Conservation (phyloP, 306 rosid genomes). For the Quercus suber region DNA sequence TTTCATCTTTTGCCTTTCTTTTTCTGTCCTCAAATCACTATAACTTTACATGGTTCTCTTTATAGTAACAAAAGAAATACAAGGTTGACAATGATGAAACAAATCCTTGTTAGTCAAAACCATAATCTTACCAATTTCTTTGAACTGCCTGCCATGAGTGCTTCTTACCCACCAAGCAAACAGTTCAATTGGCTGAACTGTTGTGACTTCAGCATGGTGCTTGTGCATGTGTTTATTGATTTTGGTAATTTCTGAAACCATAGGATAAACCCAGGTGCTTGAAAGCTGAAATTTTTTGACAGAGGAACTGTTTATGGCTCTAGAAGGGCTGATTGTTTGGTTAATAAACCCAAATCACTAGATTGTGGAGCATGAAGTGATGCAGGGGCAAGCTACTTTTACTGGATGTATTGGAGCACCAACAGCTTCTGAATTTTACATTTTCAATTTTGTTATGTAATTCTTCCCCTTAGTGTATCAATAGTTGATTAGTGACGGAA, state of each 20-base stretch:
- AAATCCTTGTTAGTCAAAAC: slow-evolving; percentile 41
- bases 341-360: not conserved
- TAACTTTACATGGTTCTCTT: slow-evolving; percentile 38
- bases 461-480: not conserved
- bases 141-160: slow-evolving; percentile 55
- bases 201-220: slow-evolving; percentile 21
- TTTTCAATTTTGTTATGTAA: not conserved
- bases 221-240: not conserved
- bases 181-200: slow-evolving; percentile 22
- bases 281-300: not conserved
- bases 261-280: not conserved
- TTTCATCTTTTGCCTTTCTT: slow-evolving; percentile 36
- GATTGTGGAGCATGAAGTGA: slow-evolving; percentile 3
- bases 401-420: not conserved
- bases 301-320: not conserved
- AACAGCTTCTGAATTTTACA: not conserved
- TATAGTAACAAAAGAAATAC: slow-evolving; percentile 41
- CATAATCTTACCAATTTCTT: slow-evolving; percentile 33
- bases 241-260: not conserved
- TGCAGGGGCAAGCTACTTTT: slow-evolving; percentile 5
- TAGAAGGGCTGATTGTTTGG: not conserved
- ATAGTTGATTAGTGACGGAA: no score
- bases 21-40: slow-evolving; percentile 34
- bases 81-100: slow-evolving; percentile 44
- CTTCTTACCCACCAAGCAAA: slow-evolving; percentile 37